Conservation (phyloP, 371 early-diverging fungal genomes). For the Syncephalastrum monosporum region DNA sequence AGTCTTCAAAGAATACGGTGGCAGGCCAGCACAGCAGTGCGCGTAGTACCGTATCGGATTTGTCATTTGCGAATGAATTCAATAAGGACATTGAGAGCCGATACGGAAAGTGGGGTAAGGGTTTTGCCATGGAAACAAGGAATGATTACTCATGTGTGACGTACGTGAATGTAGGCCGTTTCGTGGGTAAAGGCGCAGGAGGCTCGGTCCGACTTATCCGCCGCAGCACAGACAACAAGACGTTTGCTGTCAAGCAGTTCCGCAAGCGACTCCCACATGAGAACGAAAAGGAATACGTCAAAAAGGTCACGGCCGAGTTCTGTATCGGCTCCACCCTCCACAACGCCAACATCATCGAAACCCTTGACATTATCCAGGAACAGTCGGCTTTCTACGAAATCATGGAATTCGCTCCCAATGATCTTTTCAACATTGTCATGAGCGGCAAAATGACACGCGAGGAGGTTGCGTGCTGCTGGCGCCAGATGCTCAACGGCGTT, state of each 20-base stretch:
- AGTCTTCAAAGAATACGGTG: slow-evolving; percentile 4
- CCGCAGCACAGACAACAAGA: slow-evolving; percentile 48
- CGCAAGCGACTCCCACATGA: slow-evolving; percentile 62
- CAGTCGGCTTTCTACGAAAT: slow-evolving; percentile 62
- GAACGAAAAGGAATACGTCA: slow-evolving; percentile 72
- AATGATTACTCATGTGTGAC: slow-evolving; percentile 4
- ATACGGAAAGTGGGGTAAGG: slow-evolving; percentile 33
- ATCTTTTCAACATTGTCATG: slow-evolving; percentile 69
- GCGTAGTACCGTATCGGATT: background rate
- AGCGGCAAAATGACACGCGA: slow-evolving; percentile 56
- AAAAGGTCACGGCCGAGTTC: slow-evolving; percentile 80
- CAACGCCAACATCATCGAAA: slow-evolving; percentile 81
- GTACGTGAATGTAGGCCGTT: slow-evolving; percentile 11
- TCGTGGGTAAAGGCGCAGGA: slow-evolving; percentile 64
- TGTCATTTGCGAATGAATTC: slow-evolving; percentile 27
- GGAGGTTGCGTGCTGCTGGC: slow-evolving; percentile 68
- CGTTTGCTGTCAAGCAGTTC: slow-evolving; percentile 83
- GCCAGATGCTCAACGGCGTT: slow-evolving; percentile 72
- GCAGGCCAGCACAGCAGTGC: slow-evolving; percentile 3
- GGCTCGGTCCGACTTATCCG: slow-evolving; percentile 61
- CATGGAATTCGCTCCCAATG: slow-evolving; percentile 80
- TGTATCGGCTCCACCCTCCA: slow-evolving; percentile 79
- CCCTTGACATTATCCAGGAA: slow-evolving; percentile 74
- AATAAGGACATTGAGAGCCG: slow-evolving; percentile 25
- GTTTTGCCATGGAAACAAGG: background rate